These are phyloP conservation scores for Lathyrus aphaca DNA, from an alignment of 306 rosid species.

Conservation along the genomic window DNA sequence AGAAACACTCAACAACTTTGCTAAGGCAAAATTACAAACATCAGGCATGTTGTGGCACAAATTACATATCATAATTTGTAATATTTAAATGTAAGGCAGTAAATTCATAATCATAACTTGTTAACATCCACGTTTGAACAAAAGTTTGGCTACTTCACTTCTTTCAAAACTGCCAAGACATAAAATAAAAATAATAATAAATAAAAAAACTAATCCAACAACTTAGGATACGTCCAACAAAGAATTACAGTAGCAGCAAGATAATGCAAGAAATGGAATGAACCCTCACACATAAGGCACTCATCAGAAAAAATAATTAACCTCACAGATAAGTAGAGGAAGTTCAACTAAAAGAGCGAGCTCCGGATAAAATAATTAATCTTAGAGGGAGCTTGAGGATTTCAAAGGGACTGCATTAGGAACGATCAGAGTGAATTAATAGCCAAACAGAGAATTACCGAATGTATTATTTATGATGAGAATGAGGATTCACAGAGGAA, in stretches of 20 bases:
- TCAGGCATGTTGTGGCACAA: not conserved
- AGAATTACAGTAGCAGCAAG: conserved; percentile 16
- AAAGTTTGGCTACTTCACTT: not conserved
- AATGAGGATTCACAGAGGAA: not conserved
- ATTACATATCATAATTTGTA: conserved; percentile 11
- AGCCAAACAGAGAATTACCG: not conserved
- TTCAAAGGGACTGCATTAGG: not conserved
- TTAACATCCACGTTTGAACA: not conserved
- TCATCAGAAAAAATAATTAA: too few relatives aligned
- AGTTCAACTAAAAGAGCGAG: not conserved
- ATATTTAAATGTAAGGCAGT: not conserved
- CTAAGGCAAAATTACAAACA: conserved; percentile 24
- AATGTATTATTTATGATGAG: not conserved
- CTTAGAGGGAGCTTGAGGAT: conserved; percentile 2
- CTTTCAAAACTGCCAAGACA: not conserved
- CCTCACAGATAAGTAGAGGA: not conserved
- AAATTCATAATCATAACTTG: conserved; percentile 20
- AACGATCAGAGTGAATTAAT: not conserved
- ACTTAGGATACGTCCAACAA: not conserved
- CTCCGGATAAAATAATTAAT: not conserved
- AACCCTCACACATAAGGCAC: not conserved
- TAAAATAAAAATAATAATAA: too few relatives aligned
- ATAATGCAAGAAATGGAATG: conserved; percentile 4
- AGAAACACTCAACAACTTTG: conserved; percentile 26
- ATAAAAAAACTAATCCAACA: not conserved